Conservation (phyloP, 225 moss, liverwort and hornwort genomes). For the Marchantia paleacea region DNA sequence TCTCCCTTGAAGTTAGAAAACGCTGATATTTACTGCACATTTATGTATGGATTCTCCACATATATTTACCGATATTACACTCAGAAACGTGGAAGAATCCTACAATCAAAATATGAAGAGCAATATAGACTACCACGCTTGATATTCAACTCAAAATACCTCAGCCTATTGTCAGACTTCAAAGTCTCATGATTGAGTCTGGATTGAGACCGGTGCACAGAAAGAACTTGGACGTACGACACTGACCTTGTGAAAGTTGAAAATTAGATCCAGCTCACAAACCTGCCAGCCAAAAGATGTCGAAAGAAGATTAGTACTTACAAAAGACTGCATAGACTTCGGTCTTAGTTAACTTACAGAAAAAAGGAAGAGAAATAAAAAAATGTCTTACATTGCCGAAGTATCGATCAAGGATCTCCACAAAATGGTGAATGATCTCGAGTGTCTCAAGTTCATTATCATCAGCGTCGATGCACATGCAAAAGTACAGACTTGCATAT, state of each 20-base stretch:
- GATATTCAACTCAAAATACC: too few relatives aligned
- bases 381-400: conserved; percentile 80
- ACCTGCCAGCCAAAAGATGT: conserved; percentile 51
- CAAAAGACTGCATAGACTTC: too few relatives aligned
- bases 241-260: conserved; percentile 96
- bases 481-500: conserved; percentile 96
- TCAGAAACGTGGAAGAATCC: neutral
- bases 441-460: conserved; percentile 97
- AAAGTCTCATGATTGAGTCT: too few relatives aligned
- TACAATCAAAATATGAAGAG: too few relatives aligned
- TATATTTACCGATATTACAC: neutral
- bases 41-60: neutral
- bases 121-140: too few relatives aligned
- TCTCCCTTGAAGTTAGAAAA: neutral
- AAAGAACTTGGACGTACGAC: neutral
- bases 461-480: conserved; percentile 90
- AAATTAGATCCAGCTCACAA: conserved; percentile 95
- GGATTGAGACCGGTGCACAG: neutral
- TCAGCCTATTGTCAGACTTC: too few relatives aligned
- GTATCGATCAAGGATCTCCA: conserved; percentile 97
- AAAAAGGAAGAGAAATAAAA: neutral
- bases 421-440: conserved; percentile 94
- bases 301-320: neutral
- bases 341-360: neutral
- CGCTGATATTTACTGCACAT: neutral